Evolutionary conservation across 441 rosid species (phyloP).

Genomic region (Monsonia emarginata): DNA sequence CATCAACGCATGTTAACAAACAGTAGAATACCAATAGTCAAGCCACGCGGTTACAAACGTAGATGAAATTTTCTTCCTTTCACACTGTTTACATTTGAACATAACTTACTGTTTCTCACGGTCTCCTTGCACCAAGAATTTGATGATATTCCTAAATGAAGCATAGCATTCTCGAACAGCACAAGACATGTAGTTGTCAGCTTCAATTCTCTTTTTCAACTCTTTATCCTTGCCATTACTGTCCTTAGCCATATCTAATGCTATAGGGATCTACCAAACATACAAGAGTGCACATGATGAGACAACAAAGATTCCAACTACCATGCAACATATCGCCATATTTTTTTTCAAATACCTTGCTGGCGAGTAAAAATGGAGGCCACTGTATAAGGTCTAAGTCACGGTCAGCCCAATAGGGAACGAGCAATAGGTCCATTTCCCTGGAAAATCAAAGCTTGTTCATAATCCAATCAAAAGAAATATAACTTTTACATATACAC

Average conservation of each 20-base stretch:
- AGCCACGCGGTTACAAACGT: too few species aligned
- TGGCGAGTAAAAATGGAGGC: conserved; percentile 98
- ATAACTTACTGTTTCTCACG: conserved; percentile 59
- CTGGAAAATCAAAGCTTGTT: conserved; percentile 32
- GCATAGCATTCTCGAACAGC: conserved; percentile 97
- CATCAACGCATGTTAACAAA: conserved; percentile 3
- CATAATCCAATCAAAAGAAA: conserved; percentile 9
- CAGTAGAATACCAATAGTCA: conserved; percentile 5
- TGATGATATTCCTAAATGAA: conserved; percentile 72
- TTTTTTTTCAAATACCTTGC: conserved; percentile 55
- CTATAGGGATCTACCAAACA: conserved; percentile 77
- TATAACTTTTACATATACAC: neutral
- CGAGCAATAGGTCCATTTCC: conserved; percentile 95
- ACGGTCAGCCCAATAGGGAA: conserved; percentile 99
- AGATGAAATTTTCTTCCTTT: too few species aligned
- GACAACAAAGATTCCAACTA: conserved; percentile 5
- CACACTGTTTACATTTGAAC: conserved; percentile 3
- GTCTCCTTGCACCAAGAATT: conserved; percentile 59
- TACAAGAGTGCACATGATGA: conserved; percentile 14
- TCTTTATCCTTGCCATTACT: conserved; percentile 85
- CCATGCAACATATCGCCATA: neutral
- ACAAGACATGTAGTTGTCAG: conserved; percentile 71
- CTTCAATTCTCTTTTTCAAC: conserved; percentile 73
- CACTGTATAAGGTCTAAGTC: conserved; percentile 82
- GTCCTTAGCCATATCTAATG: conserved; percentile 98